Base-by-base conservation (phyloP, 805 yeast species). In the Ogataea haglerorum region DNA sequence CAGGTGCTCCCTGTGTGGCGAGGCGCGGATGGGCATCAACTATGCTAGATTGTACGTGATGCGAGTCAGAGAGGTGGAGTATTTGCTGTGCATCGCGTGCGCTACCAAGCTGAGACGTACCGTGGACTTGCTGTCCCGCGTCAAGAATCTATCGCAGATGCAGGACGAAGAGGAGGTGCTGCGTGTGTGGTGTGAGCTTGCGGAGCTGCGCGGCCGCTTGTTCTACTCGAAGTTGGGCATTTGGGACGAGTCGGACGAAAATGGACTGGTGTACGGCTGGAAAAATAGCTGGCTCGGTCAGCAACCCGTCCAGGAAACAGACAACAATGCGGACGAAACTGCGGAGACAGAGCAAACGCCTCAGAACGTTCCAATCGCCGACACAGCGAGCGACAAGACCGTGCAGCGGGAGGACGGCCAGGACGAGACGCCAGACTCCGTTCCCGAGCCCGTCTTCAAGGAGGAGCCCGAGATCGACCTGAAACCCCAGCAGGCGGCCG, bases 1-100 rank as follows among this genome's bases (percentile, higher is more conserved):
- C 2, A 78, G 89, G 5, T 91, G 98, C 64, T 71, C 89, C 4
- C 68, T 91, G 30, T 91, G 98, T 67, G 91, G 90, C 5, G 97
- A 90, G 60, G 57, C 64, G 10, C 72, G 95, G 45, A 73, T 75
- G 54, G 87, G 80, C 53, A 72, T 77, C 40, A 68, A 85, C 45
- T 89, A 86, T 61, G 82, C 91, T 2, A 75, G 98, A 47, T 63
- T 87, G 48, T 85, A 89, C 58, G 73, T 75, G 40, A 65, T 90
- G 56, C 81, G 79, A 47, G 62, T 40, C 48, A 54, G 48, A 31
- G 51, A 52, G 12, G 47, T 68, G 67, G 45, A 65, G 34, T 83
- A 83, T 54, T 85, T 95, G 12, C 68, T 90, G 24, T 91, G 97
- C 58, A 81, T 82, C 45, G 81, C 79, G 52, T 91, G 98, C 63